Conservation (phyloP, 495 filamentous ascomycete genomes). For the Tuber calosporum region DNA sequence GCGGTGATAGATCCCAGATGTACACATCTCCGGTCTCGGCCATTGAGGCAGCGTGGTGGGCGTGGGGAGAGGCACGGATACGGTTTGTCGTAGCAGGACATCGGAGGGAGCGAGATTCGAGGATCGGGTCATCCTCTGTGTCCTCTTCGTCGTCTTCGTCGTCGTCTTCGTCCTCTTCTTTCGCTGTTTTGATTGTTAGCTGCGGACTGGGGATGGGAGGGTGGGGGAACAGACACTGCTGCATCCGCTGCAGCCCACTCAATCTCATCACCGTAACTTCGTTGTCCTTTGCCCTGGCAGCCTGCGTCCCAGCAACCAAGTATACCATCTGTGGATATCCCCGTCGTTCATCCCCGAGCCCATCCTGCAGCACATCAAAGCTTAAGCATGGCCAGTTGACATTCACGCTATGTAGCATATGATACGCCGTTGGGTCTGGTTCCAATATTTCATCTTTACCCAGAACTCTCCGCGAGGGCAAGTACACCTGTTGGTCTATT, state of each 20-base stretch:
- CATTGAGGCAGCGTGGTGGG: constrained; percentile 82
- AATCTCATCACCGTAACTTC: constrained; percentile 92
- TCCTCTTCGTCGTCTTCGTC: constrained; percentile 69
- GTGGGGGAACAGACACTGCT: constrained; percentile 46
- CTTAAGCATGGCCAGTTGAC: constrained; percentile 94
- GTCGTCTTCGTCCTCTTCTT: constrained; percentile 59
- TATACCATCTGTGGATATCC: constrained; percentile 90
- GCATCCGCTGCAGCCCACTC: constrained; percentile 79
- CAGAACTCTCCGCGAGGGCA: constrained; percentile 80
- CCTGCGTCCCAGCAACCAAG: constrained; percentile 88
- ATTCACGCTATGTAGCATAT: constrained; percentile 89
- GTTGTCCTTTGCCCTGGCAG: constrained; percentile 78
- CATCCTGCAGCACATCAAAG: constrained; percentile 83
- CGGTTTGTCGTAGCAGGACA: constrained; percentile 82
- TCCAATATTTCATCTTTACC: constrained; percentile 81
- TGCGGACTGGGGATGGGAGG: background rate
- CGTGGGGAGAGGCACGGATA: constrained; percentile 62
- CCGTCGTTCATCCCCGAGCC: constrained; percentile 80
- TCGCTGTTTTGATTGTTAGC: constrained; percentile 47
- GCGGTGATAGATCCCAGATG: constrained; percentile 86
- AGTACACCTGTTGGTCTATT: constrained; percentile 83
- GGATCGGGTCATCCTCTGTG: constrained; percentile 82
- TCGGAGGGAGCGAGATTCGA: constrained; percentile 84
- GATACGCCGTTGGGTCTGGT: constrained; percentile 83
- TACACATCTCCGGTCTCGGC: constrained; percentile 77